These are phyloP conservation scores for Mycena pura DNA, from an alignment of 768 basidiomycete species.

Conservation along the genomic window DNA sequence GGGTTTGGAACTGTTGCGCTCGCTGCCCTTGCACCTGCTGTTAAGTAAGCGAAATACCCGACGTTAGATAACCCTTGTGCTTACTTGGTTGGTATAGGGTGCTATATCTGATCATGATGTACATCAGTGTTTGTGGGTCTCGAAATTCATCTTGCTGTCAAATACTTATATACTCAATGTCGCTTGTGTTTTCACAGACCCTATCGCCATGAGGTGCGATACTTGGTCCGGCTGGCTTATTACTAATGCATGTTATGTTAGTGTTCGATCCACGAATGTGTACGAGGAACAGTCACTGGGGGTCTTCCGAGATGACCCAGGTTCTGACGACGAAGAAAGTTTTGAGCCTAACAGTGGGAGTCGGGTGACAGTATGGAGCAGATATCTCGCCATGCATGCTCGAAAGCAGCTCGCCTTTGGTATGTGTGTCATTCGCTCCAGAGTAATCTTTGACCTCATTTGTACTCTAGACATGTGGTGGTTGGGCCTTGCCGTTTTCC, in stretches of 20 bases:
- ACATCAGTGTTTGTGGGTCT: constrained; percentile 81
- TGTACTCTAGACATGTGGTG: constrained; percentile 88
- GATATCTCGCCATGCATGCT: constrained; percentile 82
- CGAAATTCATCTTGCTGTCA: constrained; percentile 7
- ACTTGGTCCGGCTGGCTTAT: too few species aligned
- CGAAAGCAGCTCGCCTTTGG: constrained; percentile 92
- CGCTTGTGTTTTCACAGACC: constrained; percentile 53
- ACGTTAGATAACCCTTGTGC: constrained; percentile 9
- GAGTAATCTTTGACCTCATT: background rate
- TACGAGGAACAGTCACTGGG: constrained; percentile 95
- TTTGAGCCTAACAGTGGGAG: constrained; percentile 54
- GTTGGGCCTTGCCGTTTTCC: constrained; percentile 83
- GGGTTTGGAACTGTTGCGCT: constrained; percentile 85
- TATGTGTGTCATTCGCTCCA: constrained; percentile 38
- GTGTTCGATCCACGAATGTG: constrained; percentile 91
- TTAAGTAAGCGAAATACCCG: constrained; percentile 64
- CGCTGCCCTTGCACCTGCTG: constrained; percentile 81
- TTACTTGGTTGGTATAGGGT: constrained; percentile 55
- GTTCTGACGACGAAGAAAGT: constrained; percentile 54
- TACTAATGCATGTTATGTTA: constrained; percentile 30
- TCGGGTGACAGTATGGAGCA: constrained; percentile 69
- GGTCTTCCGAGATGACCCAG: constrained; percentile 63
- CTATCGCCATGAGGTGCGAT: constrained; percentile 78
- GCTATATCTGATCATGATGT: constrained; percentile 94
- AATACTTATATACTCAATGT: background rate